Conservation (phyloP, 306 rosid genomes). For the Astragalus membranaceus region DNA sequence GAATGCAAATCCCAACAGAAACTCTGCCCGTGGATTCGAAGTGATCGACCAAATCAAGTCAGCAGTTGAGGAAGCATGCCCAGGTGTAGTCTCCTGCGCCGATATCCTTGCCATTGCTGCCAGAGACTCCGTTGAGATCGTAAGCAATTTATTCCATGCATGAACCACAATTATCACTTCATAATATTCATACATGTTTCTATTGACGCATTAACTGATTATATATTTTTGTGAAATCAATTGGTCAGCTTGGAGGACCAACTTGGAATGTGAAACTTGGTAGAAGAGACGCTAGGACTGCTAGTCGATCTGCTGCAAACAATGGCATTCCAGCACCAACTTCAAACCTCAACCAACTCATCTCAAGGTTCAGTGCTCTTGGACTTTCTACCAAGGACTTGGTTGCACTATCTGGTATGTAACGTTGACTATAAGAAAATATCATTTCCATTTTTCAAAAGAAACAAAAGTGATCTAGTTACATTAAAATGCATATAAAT, state of each 20-base stretch:
- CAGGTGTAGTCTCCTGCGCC: conserved; percentile 75
- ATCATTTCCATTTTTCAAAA: no score
- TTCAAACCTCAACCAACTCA: conserved; percentile 53
- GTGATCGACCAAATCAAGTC: conserved; percentile 73
- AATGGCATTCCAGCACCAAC: conserved; percentile 64
- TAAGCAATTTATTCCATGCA: conserved; percentile 5
- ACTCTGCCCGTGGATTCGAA: conserved; percentile 72
- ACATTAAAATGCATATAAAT: no score
- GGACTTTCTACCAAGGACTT: conserved; percentile 76
- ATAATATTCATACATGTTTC: no score
- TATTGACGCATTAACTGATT: no score
- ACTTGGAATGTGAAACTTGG: conserved; percentile 76
- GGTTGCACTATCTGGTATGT: conserved; percentile 72
- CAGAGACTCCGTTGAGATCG: conserved; percentile 63
- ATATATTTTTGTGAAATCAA: no score
- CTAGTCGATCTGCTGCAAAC: conserved; percentile 73
- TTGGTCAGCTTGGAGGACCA: conserved; percentile 73
- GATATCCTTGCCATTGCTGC: conserved; percentile 67
- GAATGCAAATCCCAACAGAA: conserved; percentile 53
- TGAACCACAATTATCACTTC: no score
- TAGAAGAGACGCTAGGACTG: conserved; percentile 66
- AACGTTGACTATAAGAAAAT: no score
- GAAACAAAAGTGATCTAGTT: no score
- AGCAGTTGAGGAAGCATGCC: conserved; percentile 62
- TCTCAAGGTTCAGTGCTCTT: conserved; percentile 43